phyloP scores from a whole-genome alignment of 2,329 filamentous ascomycete species.

The Diplodia sapinea region DNA sequence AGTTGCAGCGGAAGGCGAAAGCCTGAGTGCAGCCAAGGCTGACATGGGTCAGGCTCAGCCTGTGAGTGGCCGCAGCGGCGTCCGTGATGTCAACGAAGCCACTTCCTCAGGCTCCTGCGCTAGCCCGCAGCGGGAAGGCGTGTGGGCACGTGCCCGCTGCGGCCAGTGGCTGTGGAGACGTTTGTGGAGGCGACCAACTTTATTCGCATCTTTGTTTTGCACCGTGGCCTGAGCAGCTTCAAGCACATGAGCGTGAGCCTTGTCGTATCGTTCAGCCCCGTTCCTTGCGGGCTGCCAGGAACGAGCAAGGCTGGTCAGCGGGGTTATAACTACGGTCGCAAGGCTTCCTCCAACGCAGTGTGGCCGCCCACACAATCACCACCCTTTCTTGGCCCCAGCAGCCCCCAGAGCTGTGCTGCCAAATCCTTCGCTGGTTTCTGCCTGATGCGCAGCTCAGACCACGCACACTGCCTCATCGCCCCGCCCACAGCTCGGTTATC shows the following conservation, averaged over 20 bases:
- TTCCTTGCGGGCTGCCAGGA: constrained; percentile 13
- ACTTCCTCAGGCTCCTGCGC: constrained; percentile 5
- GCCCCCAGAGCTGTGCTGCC: background rate
- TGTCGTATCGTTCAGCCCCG: background rate
- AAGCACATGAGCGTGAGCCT: background rate
- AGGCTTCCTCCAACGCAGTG: background rate
- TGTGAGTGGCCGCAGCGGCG: constrained; percentile 16
- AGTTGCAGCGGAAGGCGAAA: background rate
- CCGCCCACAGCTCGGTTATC: too few relatives aligned
- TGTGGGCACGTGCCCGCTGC: background rate
- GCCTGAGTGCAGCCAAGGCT: constrained; percentile 6
- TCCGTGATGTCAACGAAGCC: constrained; percentile 19
- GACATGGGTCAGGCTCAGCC: background rate
- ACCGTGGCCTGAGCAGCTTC: background rate
- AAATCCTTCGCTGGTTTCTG: background rate
- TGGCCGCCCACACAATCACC: background rate
- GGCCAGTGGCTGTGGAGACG: constrained; percentile 18
- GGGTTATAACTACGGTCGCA: too few relatives aligned
- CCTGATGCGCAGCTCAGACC: background rate
- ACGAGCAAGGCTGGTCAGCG: background rate
- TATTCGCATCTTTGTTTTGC: constrained; percentile 9
- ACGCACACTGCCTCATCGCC: background rate
- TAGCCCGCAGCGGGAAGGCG: background rate
- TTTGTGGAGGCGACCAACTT: constrained; percentile 4
- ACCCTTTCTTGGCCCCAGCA: background rate